A percentile compares a stretch with the other conserved stretches of the same genome.
These are phyloP conservation scores for Stachybotrys elegans DNA, from an alignment of 2,329 filamentous ascomycete species.

Conservation along the genomic window DNA sequence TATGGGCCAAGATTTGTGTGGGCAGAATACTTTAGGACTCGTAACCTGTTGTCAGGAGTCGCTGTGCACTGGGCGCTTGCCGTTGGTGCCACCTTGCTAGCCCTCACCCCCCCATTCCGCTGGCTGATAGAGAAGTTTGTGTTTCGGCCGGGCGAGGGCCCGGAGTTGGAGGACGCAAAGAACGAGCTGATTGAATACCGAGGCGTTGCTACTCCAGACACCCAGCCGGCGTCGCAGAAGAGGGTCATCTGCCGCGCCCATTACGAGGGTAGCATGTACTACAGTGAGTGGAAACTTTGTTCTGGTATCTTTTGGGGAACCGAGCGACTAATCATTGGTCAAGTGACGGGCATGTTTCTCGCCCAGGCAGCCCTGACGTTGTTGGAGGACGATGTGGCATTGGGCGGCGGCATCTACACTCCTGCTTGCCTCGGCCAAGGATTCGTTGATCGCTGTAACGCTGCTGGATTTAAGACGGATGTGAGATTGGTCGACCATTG, in stretches of 20 bases:
- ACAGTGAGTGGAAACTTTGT: slow-evolving; percentile 40
- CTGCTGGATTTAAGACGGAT: slow-evolving; percentile 59
- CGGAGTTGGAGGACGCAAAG: slow-evolving; percentile 44
- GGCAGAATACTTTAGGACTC: slow-evolving; percentile 46
- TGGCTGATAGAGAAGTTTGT: slow-evolving; percentile 37
- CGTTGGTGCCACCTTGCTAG: slow-evolving; percentile 37
- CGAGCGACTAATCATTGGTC: slow-evolving; percentile 5
- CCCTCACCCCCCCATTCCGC: slow-evolving; percentile 40
- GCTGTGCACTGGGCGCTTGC: slow-evolving; percentile 43
- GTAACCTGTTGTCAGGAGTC: slow-evolving; percentile 45
- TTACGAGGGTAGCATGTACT: slow-evolving; percentile 59
- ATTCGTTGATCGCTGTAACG: slow-evolving; percentile 58
- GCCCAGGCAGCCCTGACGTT: slow-evolving; percentile 61
- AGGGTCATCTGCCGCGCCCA: slow-evolving; percentile 51
- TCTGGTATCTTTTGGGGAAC: slow-evolving; percentile 5
- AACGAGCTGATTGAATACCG: slow-evolving; percentile 60
- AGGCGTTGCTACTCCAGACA: slow-evolving; percentile 59
- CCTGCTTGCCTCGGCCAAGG: slow-evolving; percentile 65
- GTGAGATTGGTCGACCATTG: slow-evolving; percentile 37
- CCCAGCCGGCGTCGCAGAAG: slow-evolving; percentile 33
- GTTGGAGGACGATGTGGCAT: slow-evolving; percentile 54
- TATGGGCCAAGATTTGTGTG: slow-evolving; percentile 61
- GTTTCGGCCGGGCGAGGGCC: slow-evolving; percentile 51
- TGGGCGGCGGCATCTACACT: slow-evolving; percentile 66
- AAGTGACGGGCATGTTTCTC: slow-evolving; percentile 61